These are phyloP conservation scores for Hirsutella thompsonii DNA, from an alignment of 2,329 filamentous ascomycete species.

Conservation along the genomic window DNA sequence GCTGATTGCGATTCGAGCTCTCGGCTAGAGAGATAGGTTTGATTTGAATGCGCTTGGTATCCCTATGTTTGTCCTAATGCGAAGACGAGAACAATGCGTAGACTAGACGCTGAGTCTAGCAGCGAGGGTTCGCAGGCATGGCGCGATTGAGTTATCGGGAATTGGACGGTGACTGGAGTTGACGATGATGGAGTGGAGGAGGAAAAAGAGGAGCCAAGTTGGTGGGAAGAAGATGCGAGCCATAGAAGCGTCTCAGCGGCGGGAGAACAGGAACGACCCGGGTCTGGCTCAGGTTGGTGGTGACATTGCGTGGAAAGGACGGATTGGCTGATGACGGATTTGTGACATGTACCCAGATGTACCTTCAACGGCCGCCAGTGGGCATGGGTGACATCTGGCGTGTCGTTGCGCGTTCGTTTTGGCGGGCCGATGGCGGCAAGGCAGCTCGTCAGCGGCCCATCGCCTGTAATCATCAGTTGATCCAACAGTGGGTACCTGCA, in stretches of 20 bases:
- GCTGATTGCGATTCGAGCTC: too few relatives aligned
- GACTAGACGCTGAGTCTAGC: slow-evolving; percentile 13
- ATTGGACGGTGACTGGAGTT: neutral
- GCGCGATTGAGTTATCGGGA: neutral
- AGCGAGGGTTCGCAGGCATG: slow-evolving; percentile 9
- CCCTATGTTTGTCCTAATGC: slow-evolving; percentile 10
- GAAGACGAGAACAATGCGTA: too few relatives aligned
- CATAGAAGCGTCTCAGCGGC: neutral
- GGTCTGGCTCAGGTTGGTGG: neutral
- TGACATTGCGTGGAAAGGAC: neutral
- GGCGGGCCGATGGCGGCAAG: too few relatives aligned
- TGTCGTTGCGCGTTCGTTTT: too few relatives aligned
- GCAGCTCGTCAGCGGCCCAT: too few relatives aligned
- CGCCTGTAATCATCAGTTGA: too few relatives aligned
- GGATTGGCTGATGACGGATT: slow-evolving; percentile 1
- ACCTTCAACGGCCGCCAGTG: neutral
- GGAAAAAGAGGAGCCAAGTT: neutral
- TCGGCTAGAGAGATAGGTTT: too few relatives aligned
- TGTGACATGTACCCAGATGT: neutral
- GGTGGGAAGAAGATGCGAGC: neutral
- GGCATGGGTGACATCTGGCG: neutral
- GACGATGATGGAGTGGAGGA: slow-evolving; percentile 2
- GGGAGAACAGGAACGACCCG: slow-evolving; percentile 1
- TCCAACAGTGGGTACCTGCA: too few relatives aligned
- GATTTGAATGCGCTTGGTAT: slow-evolving; percentile 3